Evolutionary conservation across 2,329 filamentous ascomycete genomes (phyloP), one percentile per base, ranked within the genome.

Genomic region (Tympanopsis confertula): DNA sequence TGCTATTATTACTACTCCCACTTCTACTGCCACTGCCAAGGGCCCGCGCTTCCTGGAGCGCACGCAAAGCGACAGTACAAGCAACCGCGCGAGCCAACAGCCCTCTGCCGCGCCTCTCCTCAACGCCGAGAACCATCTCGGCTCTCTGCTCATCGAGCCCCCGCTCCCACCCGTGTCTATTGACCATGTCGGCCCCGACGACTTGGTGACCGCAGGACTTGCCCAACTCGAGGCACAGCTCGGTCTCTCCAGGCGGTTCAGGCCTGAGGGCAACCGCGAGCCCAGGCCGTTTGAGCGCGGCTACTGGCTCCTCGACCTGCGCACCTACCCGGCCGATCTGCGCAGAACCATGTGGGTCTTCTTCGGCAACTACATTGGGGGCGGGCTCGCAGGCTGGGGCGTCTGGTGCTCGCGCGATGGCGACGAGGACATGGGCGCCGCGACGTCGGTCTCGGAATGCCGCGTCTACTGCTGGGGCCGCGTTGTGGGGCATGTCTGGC

Each of bases 391-490:
- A 0, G 82, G 82, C 3, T 86, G 82, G 81, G 77, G 78, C 3
- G 66, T 82, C 1, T 76, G 71, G 61, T 77, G 73, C 45, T 56
- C 52, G 13, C 59, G 74, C 19, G 62, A 66, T 35, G 47, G 48
- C 18, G 51, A 47, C 3, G 68, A 61, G 46, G 19, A 20, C 15
- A 38, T 38, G 17, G 35, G n/a, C 17, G 18, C 22, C 15, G 19
- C 35, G 20, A 33, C 18, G 37, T 43, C 45, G 5, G 42, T 45
- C 22, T 56, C 51, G 10, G 59, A 65, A 40, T 55, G 93, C 2
- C 70, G 76, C 22, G 55, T 89, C 1, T 91, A 83, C 52, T 85
- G 84, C 50, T 94, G 84, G 79, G 87, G 83, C 0, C 71, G 80
- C 43, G 62, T 86, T 1, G 74, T 75, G 0, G 69, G 75, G 38